A percentile compares a stretch with the other conserved stretches of the same genome.
Conservation (phyloP, 176 grass and related monocot species). For the Cocos nucifera region DNA sequence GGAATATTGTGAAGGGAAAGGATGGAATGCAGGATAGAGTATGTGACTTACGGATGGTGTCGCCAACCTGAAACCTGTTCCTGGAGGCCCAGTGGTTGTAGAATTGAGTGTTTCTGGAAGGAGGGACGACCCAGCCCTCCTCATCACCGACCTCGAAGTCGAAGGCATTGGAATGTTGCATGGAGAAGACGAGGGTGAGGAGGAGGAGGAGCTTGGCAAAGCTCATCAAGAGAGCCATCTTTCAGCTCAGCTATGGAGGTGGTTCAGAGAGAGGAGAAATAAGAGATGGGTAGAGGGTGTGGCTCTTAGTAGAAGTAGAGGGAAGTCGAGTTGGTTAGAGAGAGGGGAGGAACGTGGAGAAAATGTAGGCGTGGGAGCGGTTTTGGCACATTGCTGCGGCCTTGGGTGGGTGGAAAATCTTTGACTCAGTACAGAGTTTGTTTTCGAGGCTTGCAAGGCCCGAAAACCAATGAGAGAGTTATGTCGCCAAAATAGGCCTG, state of each 20-base stretch:
- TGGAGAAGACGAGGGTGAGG: background rate
- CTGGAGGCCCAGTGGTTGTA: constrained; percentile 79
- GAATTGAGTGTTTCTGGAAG: constrained; percentile 5
- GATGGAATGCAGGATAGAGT: too few species aligned
- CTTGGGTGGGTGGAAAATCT: background rate
- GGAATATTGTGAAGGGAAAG: too few species aligned
- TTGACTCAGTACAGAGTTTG: background rate
- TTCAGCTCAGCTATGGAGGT: background rate
- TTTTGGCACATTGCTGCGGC: background rate
- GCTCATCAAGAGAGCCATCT: background rate
- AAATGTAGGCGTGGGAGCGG: constrained; percentile 6
- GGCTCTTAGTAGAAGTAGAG: background rate
- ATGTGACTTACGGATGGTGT: constrained; percentile 47
- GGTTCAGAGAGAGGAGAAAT: background rate
- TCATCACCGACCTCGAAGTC: constrained; percentile 63
- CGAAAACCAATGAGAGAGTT: too few species aligned
- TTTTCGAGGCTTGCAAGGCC: background rate
- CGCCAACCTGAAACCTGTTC: constrained; percentile 74
- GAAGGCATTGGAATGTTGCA: constrained; percentile 7
- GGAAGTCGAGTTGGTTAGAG: background rate
- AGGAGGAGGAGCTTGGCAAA: background rate
- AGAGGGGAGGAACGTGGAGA: background rate
- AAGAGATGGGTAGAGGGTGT: constrained; percentile 7
- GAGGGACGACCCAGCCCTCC: constrained; percentile 50
- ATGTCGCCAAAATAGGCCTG: too few species aligned